phyloP scores from a whole-genome alignment of 139 green algal species.

The Picochlorum costavermella region DNA sequence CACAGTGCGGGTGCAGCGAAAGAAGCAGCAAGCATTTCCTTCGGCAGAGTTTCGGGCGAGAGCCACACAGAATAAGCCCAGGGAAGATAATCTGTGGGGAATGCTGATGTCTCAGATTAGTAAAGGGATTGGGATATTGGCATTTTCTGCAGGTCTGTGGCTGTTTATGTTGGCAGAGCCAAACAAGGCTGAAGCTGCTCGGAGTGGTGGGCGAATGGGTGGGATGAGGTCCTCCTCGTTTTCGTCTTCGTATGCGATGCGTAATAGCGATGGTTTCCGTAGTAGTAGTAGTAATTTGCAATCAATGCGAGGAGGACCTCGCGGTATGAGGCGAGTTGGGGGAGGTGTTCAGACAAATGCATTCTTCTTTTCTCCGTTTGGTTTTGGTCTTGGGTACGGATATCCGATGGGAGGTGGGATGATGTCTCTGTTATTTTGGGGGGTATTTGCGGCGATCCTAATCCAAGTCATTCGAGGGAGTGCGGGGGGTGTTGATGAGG shows the following conservation, averaged over 20 bases:
- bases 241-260: constrained; percentile 17
- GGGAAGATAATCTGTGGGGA: neutral
- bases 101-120: neutral
- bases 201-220: constrained; percentile 36
- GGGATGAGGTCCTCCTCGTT: constrained; percentile 18
- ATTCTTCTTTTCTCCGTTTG: constrained; percentile 19
- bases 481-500: neutral
- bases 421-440: constrained; percentile 29
- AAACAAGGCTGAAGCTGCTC: constrained; percentile 25
- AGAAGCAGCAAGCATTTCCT: no score
- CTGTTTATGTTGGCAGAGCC: neutral
- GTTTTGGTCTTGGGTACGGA: constrained; percentile 23
- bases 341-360: constrained; percentile 1
- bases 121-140: constrained; percentile 4
- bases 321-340: neutral
- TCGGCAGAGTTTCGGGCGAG: neutral
- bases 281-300: neutral
- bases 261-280: neutral
- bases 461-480: constrained; percentile 5
- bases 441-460: constrained; percentile 23
- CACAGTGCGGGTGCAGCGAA: no score
- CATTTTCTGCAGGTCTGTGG: neutral
- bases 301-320: neutral
- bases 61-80: neutral
- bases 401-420: constrained; percentile 30